A percentile compares a stretch with the other conserved stretches of the same genome.
Conservation (phyloP, 768 basidiomycete genomes). For the Calocera viscosa region DNA sequence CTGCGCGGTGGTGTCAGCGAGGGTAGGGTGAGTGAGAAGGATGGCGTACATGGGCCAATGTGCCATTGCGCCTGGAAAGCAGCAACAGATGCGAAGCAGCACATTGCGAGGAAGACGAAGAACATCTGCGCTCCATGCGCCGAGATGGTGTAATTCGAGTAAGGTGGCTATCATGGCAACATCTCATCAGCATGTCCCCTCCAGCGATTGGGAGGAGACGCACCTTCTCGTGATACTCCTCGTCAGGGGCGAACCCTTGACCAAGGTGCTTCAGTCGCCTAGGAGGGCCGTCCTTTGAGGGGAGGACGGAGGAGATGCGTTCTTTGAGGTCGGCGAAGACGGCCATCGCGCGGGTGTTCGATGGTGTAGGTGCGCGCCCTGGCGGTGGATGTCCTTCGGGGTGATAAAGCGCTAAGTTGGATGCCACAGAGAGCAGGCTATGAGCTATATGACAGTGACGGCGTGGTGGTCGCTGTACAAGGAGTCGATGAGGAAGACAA, state of each 20-base stretch:
- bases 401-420: too few relatives aligned
- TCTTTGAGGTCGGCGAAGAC: slow-evolving; percentile 2
- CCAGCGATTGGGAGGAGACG: background rate
- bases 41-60: slow-evolving; percentile 66
- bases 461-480: too few relatives aligned
- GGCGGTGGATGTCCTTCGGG: background rate
- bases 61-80: slow-evolving; percentile 74
- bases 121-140: slow-evolving; percentile 69
- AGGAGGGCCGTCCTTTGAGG: background rate
- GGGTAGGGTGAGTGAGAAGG: slow-evolving; percentile 8
- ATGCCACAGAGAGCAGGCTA: too few relatives aligned
- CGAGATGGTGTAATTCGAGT: slow-evolving; percentile 69
- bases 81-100: slow-evolving; percentile 81
- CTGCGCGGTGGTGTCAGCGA: slow-evolving; percentile 31
- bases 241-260: background rate
- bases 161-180: slow-evolving; percentile 55
- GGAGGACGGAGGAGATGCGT: slow-evolving; percentile 1
- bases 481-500: too few relatives aligned
- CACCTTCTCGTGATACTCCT: slow-evolving; percentile 9
- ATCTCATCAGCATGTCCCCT: background rate
- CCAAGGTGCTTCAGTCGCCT: background rate
- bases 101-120: slow-evolving; percentile 87
- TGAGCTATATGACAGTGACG: too few relatives aligned
- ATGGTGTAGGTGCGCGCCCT: background rate
- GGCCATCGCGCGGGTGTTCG: background rate